These are phyloP conservation scores for Adiantum capillusveneris DNA, from an alignment of 75 land plant species.

Conservation along the genomic window DNA sequence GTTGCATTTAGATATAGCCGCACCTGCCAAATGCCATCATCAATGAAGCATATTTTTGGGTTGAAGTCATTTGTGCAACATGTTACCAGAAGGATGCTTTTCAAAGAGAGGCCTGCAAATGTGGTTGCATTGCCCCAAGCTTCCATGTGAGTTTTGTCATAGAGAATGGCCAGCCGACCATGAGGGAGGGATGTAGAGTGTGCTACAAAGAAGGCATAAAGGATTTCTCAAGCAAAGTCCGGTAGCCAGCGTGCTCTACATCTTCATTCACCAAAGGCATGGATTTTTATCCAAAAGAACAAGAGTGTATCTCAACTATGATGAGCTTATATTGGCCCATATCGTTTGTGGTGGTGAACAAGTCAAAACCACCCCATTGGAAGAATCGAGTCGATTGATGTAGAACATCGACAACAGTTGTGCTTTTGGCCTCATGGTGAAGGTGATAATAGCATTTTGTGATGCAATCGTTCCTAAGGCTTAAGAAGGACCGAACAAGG, in stretches of 20 bases:
- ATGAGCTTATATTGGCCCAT: constrained; percentile 22
- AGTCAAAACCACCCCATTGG: constrained; percentile 30
- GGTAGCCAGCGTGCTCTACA: constrained; percentile 25
- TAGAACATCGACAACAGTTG: too few relatives aligned
- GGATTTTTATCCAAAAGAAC: constrained; percentile 32
- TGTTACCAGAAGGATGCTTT: constrained; percentile 18
- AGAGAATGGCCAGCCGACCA: constrained; percentile 27
- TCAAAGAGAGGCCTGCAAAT: constrained; percentile 23
- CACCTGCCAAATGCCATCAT: constrained; percentile 21
- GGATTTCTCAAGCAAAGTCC: constrained; percentile 22
- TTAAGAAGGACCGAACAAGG: constrained; percentile 22
- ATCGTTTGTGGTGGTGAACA: constrained; percentile 22
- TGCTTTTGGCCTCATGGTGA: too few relatives aligned
- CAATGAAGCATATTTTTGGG: constrained; percentile 18
- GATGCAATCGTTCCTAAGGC: constrained; percentile 24
- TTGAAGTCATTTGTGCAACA: constrained; percentile 21
- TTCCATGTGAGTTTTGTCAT: constrained; percentile 35
- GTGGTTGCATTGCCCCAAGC: constrained; percentile 31
- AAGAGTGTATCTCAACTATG: constrained; percentile 34
- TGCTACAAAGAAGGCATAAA: constrained; percentile 16
- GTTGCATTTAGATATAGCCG: too few relatives aligned
- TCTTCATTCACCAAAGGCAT: constrained; percentile 27
- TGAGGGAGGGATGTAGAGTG: constrained; percentile 17
- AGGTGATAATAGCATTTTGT: constrained; percentile 23
- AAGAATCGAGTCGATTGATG: too few relatives aligned